phyloP scores from a whole-genome alignment of 1,139 yeast genomes.

The Taphrina flavorubra region DNA sequence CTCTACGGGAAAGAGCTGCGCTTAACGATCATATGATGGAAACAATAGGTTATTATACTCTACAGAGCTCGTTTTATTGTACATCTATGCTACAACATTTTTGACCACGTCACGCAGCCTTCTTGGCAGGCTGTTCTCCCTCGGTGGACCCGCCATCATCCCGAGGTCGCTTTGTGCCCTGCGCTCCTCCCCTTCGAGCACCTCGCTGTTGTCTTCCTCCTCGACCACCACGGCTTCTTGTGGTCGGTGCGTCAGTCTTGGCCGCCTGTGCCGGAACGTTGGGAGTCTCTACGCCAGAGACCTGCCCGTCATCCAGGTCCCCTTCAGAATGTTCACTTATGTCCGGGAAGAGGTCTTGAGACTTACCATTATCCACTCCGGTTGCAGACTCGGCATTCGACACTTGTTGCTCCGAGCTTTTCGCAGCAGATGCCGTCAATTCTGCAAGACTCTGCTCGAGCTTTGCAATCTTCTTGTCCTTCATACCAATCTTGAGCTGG shows the following conservation, averaged over 20 bases:
- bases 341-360: constrained; percentile 8
- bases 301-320: constrained; percentile 4
- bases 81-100: neutral
- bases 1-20: neutral
- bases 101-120: constrained; percentile 10
- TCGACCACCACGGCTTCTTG: constrained; percentile 23
- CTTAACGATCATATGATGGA: neutral
- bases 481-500: constrained; percentile 45
- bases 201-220: constrained; percentile 20
- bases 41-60: too few species aligned
- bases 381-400: neutral
- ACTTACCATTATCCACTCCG: constrained; percentile 20
- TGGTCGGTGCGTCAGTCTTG: constrained; percentile 10
- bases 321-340: constrained; percentile 18
- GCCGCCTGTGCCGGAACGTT: neutral
- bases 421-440: constrained; percentile 4
- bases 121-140: constrained; percentile 32
- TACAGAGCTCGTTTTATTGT: neutral
- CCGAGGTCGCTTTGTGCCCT: constrained; percentile 28
- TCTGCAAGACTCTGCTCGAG: constrained; percentile 48
- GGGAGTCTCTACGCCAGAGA: constrained; percentile 13
- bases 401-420: neutral
- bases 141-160: constrained; percentile 19
- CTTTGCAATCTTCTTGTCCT: constrained; percentile 48
- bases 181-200: constrained; percentile 10